Evolutionary conservation across 2,329 filamentous ascomycete species (phyloP).

Genomic region (Ascochyta lentis): DNA sequence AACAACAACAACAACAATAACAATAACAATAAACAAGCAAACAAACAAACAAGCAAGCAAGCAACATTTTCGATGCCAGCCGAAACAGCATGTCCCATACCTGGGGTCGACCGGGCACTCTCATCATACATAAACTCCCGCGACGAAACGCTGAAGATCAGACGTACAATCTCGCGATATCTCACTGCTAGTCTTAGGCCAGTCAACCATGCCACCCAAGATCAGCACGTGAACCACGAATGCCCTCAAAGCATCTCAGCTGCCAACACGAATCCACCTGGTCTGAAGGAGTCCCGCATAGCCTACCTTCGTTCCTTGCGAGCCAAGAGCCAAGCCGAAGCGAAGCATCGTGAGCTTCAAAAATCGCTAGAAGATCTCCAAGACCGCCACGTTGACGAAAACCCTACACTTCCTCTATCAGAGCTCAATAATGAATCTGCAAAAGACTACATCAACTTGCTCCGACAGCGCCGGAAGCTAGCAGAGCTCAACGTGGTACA

Average conservation of each 20-base stretch:
- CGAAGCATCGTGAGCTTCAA: constrained; percentile 45
- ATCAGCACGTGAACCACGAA: constrained; percentile 43
- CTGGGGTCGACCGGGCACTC: constrained; percentile 46
- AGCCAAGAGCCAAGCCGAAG: constrained; percentile 50
- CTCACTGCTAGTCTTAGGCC: constrained; percentile 40
- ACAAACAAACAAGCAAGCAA: constrained; percentile 1
- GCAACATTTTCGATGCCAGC: constrained; percentile 26
- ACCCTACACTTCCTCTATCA: constrained; percentile 38
- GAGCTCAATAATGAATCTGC: constrained; percentile 39
- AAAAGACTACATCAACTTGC: constrained; percentile 51
- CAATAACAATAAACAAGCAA: not conserved
- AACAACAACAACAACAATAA: not conserved
- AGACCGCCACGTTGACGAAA: constrained; percentile 30
- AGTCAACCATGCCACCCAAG: constrained; percentile 34
- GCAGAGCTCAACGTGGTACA: constrained; percentile 57
- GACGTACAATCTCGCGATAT: constrained; percentile 42
- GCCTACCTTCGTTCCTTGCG: constrained; percentile 56
- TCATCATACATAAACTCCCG: constrained; percentile 46
- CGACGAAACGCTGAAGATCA: constrained; percentile 47
- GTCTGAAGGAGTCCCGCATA: constrained; percentile 52
- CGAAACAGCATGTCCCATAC: constrained; percentile 43
- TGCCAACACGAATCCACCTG: constrained; percentile 40
- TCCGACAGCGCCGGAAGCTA: constrained; percentile 55
- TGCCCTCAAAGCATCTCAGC: constrained; percentile 34
- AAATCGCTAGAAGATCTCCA: constrained; percentile 42